Conservation (phyloP, 2,329 filamentous ascomycete species). For the Aspergillus luchuensis region DNA sequence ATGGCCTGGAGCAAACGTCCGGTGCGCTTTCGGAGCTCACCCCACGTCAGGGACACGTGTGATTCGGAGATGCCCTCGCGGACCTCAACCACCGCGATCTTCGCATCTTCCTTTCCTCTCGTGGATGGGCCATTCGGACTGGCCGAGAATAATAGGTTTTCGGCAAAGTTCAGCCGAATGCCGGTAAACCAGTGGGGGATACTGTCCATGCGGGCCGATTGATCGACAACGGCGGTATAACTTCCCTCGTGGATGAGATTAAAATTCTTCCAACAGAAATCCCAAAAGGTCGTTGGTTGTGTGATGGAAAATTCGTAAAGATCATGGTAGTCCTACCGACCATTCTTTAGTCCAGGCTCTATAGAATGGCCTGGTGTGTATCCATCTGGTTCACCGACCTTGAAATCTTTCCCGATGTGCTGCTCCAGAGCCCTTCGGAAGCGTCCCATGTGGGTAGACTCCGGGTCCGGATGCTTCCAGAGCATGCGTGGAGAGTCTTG, state of each 20-base stretch:
- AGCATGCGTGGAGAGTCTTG: too few relatives aligned
- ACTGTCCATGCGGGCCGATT: conserved; percentile 66
- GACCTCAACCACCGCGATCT: conserved; percentile 70
- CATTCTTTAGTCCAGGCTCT: too few relatives aligned
- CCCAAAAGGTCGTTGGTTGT: conserved; percentile 66
- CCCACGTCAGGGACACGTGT: conserved; percentile 64
- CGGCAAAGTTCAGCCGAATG: conserved; percentile 72
- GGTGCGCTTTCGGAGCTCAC: conserved; percentile 62
- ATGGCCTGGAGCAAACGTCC: conserved; percentile 67
- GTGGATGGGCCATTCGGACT: conserved; percentile 39
- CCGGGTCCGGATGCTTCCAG: too few relatives aligned
- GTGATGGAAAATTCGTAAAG: conserved; percentile 70
- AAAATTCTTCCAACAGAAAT: conserved; percentile 61
- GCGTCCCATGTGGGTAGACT: too few relatives aligned
- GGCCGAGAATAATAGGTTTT: conserved; percentile 72
- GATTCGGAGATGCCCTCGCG: conserved; percentile 42
- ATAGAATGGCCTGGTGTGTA: too few relatives aligned
- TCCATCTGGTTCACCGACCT: too few relatives aligned
- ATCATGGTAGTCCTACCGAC: too few relatives aligned
- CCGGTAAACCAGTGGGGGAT: conserved; percentile 79
- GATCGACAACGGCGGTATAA: conserved; percentile 66
- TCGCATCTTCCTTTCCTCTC: conserved; percentile 67
- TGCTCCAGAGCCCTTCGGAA: too few relatives aligned
- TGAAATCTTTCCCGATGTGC: too few relatives aligned
- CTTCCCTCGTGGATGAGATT: conserved; percentile 65